Percentiles rank a stretch among this genome's conserved stretches.
These are phyloP conservation scores for Ceratocystis smalleyi DNA, from an alignment of 2,329 filamentous ascomycete species.

Conservation along the genomic window DNA sequence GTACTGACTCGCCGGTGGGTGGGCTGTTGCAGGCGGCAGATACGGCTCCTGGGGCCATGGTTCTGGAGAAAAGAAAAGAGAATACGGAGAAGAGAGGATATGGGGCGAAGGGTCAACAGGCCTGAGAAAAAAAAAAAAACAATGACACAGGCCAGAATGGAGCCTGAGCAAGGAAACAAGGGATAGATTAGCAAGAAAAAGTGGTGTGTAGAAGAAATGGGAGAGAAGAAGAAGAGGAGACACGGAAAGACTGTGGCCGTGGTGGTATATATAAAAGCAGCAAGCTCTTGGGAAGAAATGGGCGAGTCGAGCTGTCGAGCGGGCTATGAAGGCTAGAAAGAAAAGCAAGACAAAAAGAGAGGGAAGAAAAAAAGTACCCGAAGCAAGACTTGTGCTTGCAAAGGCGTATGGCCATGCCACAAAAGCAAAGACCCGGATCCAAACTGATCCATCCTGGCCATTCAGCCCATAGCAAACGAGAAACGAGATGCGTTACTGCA, in stretches of 20 bases:
- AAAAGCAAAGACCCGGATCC: not conserved
- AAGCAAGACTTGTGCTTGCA: not conserved
- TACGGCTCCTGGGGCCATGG: not conserved
- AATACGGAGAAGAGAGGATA: not conserved
- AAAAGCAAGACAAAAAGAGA: not conserved
- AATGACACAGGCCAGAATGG: slow-evolving; percentile 5
- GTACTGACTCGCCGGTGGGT: not conserved
- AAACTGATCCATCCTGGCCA: not conserved
- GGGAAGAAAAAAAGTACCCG: not conserved
- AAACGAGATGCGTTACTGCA: not conserved
- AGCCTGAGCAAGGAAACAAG: not conserved
- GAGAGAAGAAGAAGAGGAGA: too few relatives aligned
- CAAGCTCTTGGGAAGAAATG: not conserved
- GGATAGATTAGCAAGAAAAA: not conserved
- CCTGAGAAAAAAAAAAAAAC: not conserved
- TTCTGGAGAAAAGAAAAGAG: not conserved
- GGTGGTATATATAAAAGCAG: not conserved
- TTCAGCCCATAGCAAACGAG: slow-evolving; percentile 1
- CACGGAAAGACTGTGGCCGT: not conserved
- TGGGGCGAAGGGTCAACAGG: slow-evolving; percentile 1
- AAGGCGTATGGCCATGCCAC: not conserved
- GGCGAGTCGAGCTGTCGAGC: not conserved
- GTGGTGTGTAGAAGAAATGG: not conserved
- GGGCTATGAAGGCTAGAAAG: not conserved
- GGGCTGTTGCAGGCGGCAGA: slow-evolving; percentile 1